Base-by-base conservation (phyloP, 2,329 filamentous ascomycete genomes). In the Sclerotinia glacialis region DNA sequence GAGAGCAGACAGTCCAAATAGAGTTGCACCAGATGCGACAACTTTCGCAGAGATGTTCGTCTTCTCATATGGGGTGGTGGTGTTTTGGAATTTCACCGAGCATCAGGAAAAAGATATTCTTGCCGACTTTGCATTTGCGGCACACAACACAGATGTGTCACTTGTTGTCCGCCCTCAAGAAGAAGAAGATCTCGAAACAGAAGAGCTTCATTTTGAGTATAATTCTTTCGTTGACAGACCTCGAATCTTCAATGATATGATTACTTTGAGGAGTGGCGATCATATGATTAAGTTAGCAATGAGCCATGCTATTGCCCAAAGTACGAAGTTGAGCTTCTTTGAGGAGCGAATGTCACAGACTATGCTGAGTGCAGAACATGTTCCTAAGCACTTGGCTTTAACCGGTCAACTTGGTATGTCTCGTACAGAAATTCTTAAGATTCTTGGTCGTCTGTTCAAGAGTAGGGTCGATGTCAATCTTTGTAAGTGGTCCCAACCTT, bases 221-320 rank as follows among this genome's bases (percentile, higher is more conserved):
- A 96, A 92, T 73, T 85, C 87, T 0, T 85, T 92, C 67, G 92
- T 95, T 44, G 89, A 93, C 69, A 86, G 93, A 60, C 95, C 95
- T 5, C 86, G 95, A 66, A 91, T 99, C 40, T 99, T 96, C 81
- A 98, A 99, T 79, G 95, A 99, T 78, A 99, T 99, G 95, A 98
- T 99, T 74, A 99, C 95, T 0, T 81, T 99, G 54, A 85, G 96
- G 69, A 96, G 92, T 68, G 89, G 92, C 49, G 95, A 99, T 79
- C 95, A 99, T 79, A 98, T 99, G 94, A 96, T 98, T 77, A 98
- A 98, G 79, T 83, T 99, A 21, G 93, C 94, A 44, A 99, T 99
- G 81, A 96, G 91, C 77, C 95, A 99, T 77, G 95, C 93, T 47
- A 97, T 99, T 72, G 93, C 93, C 0, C 95, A 99, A 78, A 97